Evolutionary conservation across 2,329 filamentous ascomycete genomes (phyloP).

Genomic region (Alternaria longipes): DNA sequence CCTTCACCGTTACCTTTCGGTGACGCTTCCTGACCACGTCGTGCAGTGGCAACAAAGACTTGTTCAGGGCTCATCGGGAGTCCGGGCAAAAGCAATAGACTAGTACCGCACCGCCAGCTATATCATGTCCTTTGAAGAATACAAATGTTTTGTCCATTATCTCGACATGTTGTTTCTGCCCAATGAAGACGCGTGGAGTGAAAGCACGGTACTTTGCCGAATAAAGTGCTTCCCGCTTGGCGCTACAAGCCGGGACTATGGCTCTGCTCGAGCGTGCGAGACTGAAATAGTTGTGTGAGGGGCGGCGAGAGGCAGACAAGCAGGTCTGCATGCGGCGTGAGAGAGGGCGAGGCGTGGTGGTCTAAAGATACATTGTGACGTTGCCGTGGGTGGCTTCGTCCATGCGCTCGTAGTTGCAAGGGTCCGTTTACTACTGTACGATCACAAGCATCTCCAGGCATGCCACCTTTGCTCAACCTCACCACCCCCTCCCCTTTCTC

Average conservation of each 20-base stretch:
- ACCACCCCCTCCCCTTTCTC: slow-evolving; percentile 22
- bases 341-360: background rate
- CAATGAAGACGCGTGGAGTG: slow-evolving; percentile 15
- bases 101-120: background rate
- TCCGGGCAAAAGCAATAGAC: slow-evolving; percentile 4
- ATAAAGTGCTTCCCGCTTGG: slow-evolving; percentile 11
- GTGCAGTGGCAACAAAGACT: background rate
- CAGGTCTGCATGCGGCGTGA: background rate
- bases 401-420: slow-evolving; percentile 18
- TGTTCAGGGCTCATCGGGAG: background rate
- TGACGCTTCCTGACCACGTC: background rate
- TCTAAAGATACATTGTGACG: slow-evolving; percentile 26
- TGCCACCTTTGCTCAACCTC: slow-evolving; percentile 24
- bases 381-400: slow-evolving; percentile 36
- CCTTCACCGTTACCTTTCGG: background rate
- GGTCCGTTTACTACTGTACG: slow-evolving; percentile 19
- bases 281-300: background rate
- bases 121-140: background rate
- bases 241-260: background rate
- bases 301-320: background rate
- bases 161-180: slow-evolving; percentile 4
- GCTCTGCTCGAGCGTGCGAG: slow-evolving; percentile 2
- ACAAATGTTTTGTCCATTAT: background rate
- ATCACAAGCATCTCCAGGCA: slow-evolving; percentile 21
- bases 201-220: slow-evolving; percentile 11